A percentile compares a stretch with the other conserved stretches of the same genome.
Conservation (phyloP, 2,329 filamentous ascomycete species). For the Penicillium sp. region DNA sequence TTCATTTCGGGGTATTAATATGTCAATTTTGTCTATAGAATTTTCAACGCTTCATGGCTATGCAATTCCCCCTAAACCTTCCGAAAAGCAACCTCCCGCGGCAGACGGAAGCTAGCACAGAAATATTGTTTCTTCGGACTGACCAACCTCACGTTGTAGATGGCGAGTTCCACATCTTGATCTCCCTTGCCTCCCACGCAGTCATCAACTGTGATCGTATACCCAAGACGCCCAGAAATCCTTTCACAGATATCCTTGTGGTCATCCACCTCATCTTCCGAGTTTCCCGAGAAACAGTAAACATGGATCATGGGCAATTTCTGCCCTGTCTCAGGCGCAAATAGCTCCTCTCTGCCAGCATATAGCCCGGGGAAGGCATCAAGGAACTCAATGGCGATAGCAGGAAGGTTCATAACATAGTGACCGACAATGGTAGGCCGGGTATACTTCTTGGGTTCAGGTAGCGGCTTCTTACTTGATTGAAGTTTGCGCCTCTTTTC, state of each 20-base stretch:
- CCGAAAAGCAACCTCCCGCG: constrained; percentile 73
- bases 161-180: constrained; percentile 55
- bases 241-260: constrained; percentile 61
- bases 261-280: constrained; percentile 64
- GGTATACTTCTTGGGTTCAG: constrained; percentile 27
- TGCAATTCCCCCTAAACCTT: constrained; percentile 22
- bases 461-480: constrained; percentile 32
- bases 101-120: constrained; percentile 86
- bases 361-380: constrained; percentile 75
- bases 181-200: constrained; percentile 51
- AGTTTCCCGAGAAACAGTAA: constrained; percentile 90
- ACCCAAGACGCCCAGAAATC: constrained; percentile 59
- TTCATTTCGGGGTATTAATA: constrained; percentile 18
- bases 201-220: constrained; percentile 54
- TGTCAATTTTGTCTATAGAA: constrained; percentile 9
- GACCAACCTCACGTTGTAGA: constrained; percentile 73
- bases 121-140: constrained; percentile 95
- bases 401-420: constrained; percentile 97
- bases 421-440: constrained; percentile 74
- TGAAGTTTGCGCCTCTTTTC: constrained; percentile 24
- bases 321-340: constrained; percentile 56
- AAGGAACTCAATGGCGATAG: constrained; percentile 81
- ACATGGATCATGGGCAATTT: constrained; percentile 80
- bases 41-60: constrained; percentile 17
- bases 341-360: constrained; percentile 63